Evolutionary conservation across 1,284 basidiomycete species (phyloP).

Genomic region (Uromyces viciae-fabae): DNA sequence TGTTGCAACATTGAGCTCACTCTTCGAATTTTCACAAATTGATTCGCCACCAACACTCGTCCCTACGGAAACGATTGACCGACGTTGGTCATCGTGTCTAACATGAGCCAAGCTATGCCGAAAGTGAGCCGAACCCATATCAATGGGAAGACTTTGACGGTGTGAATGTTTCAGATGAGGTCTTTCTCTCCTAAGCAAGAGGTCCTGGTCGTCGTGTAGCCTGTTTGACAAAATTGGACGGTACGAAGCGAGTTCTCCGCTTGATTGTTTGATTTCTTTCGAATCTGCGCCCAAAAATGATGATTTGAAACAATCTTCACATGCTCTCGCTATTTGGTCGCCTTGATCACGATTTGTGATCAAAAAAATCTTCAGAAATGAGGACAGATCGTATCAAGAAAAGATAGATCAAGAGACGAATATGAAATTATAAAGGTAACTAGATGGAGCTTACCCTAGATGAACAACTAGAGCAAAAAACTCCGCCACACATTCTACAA

Average conservation of each 20-base stretch:
- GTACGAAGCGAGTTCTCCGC: background rate
- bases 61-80: background rate
- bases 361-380: background rate
- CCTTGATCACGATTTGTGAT: conserved; percentile 22
- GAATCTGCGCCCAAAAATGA: conserved; percentile 12
- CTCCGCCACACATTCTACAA: conserved; percentile 80
- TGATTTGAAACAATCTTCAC: conserved; percentile 33
- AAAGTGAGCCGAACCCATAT: conserved; percentile 23
- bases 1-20: background rate
- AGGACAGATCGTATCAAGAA: background rate
- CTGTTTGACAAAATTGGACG: conserved; percentile 3
- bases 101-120: conserved; percentile 12
- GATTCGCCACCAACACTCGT: conserved; percentile 14
- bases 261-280: background rate
- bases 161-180: conserved; percentile 22
- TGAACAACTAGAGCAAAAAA: conserved; percentile 80
- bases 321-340: conserved; percentile 20
- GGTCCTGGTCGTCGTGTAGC: conserved; percentile 28
- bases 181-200: background rate
- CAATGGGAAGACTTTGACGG: conserved; percentile 37
- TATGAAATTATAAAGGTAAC: background rate
- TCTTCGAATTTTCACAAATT: background rate
- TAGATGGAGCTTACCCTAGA: conserved; percentile 61
- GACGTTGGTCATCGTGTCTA: background rate
- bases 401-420: no score